Conservation (phyloP, 495 filamentous ascomycete genomes). For the Podospora tetraspora region DNA sequence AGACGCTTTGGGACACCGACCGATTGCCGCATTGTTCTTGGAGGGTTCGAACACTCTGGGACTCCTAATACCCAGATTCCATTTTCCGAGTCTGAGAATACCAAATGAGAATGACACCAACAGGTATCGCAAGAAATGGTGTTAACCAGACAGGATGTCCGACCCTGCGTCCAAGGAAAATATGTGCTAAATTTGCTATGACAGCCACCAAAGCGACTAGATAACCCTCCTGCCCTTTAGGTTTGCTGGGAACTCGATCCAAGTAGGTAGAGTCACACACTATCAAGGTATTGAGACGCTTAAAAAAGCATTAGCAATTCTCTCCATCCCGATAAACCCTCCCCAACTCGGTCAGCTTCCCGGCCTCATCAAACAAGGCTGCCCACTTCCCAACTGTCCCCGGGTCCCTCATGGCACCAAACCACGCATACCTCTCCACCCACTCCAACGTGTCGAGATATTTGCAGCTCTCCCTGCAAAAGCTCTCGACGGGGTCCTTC, state of each 20-base stretch:
- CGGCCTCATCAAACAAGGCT: conserved; percentile 15
- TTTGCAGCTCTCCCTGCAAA: conserved; percentile 19
- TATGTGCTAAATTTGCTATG: too few species aligned
- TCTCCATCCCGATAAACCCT: conserved; percentile 18
- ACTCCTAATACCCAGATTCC: too few species aligned
- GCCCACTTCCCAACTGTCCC: conserved; percentile 24
- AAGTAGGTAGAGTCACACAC: not conserved
- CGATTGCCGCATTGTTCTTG: too few species aligned
- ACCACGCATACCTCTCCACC: conserved; percentile 26
- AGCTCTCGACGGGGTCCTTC: conserved; percentile 16
- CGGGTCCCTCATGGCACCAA: conserved; percentile 24
- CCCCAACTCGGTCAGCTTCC: conserved; percentile 19
- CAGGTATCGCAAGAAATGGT: too few species aligned
- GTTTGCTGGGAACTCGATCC: not conserved
- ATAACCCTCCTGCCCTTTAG: too few species aligned
- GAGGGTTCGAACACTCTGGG: too few species aligned
- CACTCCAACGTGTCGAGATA: conserved; percentile 25
- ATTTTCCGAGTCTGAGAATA: not conserved
- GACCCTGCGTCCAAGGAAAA: too few species aligned
- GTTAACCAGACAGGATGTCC: too few species aligned
- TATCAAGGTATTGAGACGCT: not conserved
- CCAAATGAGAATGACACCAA: too few species aligned
- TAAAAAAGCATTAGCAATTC: not conserved
- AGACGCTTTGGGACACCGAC: not conserved
- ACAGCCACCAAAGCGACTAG: too few species aligned